Percentiles rank a stretch among this genome's conserved stretches.
These are phyloP conservation scores for Xylaria grammica DNA, from an alignment of 495 filamentous ascomycete genomes.

Conservation along the genomic window DNA sequence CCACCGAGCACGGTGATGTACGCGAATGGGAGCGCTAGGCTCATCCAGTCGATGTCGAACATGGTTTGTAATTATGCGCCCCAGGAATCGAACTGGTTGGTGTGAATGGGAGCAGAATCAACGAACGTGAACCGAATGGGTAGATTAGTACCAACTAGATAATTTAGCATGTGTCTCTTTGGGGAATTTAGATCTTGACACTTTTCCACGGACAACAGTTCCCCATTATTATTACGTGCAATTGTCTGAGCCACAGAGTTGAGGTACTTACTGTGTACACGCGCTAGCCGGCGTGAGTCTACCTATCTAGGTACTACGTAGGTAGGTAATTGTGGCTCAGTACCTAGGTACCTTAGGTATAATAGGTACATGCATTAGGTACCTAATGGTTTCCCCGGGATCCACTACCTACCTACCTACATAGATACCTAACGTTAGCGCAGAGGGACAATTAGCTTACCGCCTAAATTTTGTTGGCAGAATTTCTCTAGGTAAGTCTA, in stretches of 20 bases:
- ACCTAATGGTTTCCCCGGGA: not conserved
- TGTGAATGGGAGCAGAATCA: constrained; percentile 15
- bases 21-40: constrained; percentile 79
- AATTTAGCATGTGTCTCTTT: constrained; percentile 26
- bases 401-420: no score
- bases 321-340: no score
- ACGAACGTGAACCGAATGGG: constrained; percentile 19
- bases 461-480: constrained; percentile 30
- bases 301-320: no score
- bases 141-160: not conserved
- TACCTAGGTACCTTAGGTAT: not conserved
- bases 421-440: constrained; percentile 11
- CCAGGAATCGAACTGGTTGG: constrained; percentile 15
- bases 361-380: not conserved
- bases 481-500: constrained; percentile 20
- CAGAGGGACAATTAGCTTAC: constrained; percentile 7
- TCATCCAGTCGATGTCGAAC: constrained; percentile 76
- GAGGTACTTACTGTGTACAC: not conserved
- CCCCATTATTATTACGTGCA: not conserved
- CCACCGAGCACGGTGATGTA: constrained; percentile 87
- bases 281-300: constrained; percentile 16
- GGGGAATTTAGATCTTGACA: constrained; percentile 41
- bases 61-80: constrained; percentile 38
- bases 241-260: constrained; percentile 11
- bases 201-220: constrained; percentile 32